Percentiles rank a stretch among this genome's conserved stretches.
Conservation (phyloP, 2,329 filamentous ascomycete species). For the Pestalotiopsis fici region DNA sequence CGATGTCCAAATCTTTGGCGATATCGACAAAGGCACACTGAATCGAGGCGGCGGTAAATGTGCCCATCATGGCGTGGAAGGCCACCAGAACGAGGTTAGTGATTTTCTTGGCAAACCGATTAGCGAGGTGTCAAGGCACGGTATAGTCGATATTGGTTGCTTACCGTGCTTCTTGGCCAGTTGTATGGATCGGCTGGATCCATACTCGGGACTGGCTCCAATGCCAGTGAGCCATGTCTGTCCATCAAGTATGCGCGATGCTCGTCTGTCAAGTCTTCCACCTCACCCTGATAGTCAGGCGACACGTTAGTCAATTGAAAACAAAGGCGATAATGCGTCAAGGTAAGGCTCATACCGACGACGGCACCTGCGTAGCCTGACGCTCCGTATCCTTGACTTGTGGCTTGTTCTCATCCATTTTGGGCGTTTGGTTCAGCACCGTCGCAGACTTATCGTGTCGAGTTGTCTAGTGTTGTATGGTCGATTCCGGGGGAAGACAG, state of each 20-base stretch:
- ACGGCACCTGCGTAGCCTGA: background rate
- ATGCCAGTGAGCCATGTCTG: conserved; percentile 53
- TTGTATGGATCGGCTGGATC: conserved; percentile 56
- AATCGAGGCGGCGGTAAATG: conserved; percentile 55
- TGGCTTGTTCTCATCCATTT: background rate
- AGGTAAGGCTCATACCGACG: background rate
- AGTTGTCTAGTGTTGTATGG: background rate
- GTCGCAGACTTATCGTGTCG: background rate
- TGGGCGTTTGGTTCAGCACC: background rate
- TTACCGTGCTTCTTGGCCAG: conserved; percentile 52
- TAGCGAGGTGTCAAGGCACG: background rate
- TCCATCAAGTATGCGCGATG: conserved; percentile 52
- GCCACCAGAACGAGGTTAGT: conserved; percentile 54
- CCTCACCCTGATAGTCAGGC: background rate
- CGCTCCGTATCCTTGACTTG: background rate
- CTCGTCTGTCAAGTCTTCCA: conserved; percentile 24
- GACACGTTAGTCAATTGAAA: background rate
- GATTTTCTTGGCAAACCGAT: conserved; percentile 41
- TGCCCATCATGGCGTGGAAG: conserved; percentile 58
- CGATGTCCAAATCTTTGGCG: conserved; percentile 47
- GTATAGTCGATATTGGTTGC: background rate
- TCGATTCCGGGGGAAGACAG: background rate
- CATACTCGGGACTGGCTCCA: conserved; percentile 52
- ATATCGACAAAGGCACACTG: conserved; percentile 56
- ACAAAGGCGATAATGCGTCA: background rate